Conservation (phyloP, 768 basidiomycete species). For the Boletus reticuloceps region DNA sequence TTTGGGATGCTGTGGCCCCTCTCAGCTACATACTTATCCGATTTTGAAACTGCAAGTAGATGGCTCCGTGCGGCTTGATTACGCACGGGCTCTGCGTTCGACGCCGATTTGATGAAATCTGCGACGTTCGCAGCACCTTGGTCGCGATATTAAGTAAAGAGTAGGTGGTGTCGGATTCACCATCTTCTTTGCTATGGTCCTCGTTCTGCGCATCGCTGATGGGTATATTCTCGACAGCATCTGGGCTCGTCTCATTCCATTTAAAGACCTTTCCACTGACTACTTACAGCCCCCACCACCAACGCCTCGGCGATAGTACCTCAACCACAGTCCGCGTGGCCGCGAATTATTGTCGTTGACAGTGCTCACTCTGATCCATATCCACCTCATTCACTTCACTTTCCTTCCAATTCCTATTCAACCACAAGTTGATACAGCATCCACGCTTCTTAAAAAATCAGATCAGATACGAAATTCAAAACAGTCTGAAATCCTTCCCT, state of each 20-base stretch:
- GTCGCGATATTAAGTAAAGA: too few relatives aligned
- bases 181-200: conserved; percentile 59
- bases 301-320: conserved; percentile 44
- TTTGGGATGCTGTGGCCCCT: too few relatives aligned
- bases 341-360: conserved; percentile 69
- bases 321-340: too few relatives aligned
- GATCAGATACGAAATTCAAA: conserved; percentile 73
- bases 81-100: too few relatives aligned
- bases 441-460: conserved; percentile 92
- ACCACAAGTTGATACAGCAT: conserved; percentile 92
- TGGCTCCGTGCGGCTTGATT: too few relatives aligned
- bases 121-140: too few relatives aligned
- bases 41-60: too few relatives aligned
- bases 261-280: conserved; percentile 40
- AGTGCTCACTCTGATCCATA: conserved; percentile 73
- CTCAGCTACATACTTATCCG: too few relatives aligned
- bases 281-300: conserved; percentile 10
- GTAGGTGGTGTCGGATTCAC: too few relatives aligned
- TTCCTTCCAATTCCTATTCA: conserved; percentile 86
- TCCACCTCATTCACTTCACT: conserved; percentile 81
- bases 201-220: conserved; percentile 65
- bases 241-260: conserved; percentile 73
- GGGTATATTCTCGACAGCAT: conserved; percentile 69
- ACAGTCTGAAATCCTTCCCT: conserved; percentile 75
- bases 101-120: too few relatives aligned